Evolutionary conservation across 2,329 filamentous ascomycete genomes (phyloP).

Genomic region (Monilinia polystroma): DNA sequence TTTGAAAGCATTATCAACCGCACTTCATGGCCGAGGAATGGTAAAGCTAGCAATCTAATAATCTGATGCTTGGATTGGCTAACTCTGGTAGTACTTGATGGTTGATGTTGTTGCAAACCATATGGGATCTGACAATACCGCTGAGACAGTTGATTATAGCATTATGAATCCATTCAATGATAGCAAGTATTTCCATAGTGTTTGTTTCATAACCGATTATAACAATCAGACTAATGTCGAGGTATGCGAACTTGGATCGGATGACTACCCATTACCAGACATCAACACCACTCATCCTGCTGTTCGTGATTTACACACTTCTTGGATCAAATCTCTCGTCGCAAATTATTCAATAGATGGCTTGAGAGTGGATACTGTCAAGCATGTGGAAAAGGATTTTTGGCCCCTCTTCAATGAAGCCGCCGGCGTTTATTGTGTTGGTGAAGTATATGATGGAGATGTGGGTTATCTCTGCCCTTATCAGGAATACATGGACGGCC

Average conservation of each 20-base stretch:
- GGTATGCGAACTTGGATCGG: constrained; percentile 35
- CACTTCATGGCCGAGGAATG: constrained; percentile 48
- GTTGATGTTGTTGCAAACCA: constrained; percentile 54
- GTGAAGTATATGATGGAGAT: too few relatives aligned
- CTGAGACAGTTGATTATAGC: constrained; percentile 42
- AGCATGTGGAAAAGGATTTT: too few relatives aligned
- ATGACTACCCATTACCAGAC: constrained; percentile 37
- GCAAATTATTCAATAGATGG: constrained; percentile 3
- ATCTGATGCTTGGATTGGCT: not conserved
- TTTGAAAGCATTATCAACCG: constrained; percentile 46
- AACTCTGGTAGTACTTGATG: constrained; percentile 46
- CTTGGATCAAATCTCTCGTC: constrained; percentile 35
- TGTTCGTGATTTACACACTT: constrained; percentile 30
- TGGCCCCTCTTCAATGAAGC: too few relatives aligned
- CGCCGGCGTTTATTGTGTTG: too few relatives aligned
- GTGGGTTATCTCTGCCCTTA: too few relatives aligned
- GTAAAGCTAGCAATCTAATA: not conserved
- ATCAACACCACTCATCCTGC: constrained; percentile 35
- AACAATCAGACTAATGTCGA: constrained; percentile 39
- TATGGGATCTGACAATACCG: constrained; percentile 40
- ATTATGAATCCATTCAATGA: constrained; percentile 45
- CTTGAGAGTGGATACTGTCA: too few relatives aligned
- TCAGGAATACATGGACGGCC: too few relatives aligned
- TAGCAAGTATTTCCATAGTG: constrained; percentile 39
- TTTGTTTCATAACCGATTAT: constrained; percentile 42